These are phyloP conservation scores for Chlorella vulgaris DNA, from an alignment of 139 green algal genomes.

Conservation along the genomic window DNA sequence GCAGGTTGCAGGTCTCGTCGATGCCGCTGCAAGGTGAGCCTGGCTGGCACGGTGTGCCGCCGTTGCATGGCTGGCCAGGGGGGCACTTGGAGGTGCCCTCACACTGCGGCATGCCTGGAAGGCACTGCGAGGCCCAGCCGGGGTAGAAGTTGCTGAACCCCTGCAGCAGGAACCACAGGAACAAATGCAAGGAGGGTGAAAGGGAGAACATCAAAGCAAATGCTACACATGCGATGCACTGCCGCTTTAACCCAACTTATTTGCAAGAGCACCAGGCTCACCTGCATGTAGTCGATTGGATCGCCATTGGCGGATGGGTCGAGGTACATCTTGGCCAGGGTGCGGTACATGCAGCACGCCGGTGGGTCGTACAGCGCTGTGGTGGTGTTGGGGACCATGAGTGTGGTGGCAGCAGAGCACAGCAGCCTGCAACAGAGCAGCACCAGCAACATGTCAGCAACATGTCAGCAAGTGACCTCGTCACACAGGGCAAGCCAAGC, in stretches of 20 bases:
- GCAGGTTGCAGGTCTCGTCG: too few relatives aligned
- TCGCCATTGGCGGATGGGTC: neutral
- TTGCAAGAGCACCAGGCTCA: neutral
- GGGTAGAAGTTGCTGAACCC: neutral
- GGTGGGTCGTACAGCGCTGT: neutral
- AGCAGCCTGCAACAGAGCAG: neutral
- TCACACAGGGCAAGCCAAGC: neutral
- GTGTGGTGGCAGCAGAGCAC: neutral
- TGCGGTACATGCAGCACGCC: slow-evolving; percentile 1
- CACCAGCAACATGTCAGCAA: neutral
- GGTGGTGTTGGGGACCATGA: too few relatives aligned
- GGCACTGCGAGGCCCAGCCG: neutral
- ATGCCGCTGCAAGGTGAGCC: too few relatives aligned
- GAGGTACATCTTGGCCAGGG: neutral
- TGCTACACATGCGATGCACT: neutral
- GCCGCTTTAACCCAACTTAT: neutral
- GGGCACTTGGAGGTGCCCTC: too few relatives aligned
- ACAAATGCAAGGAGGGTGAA: neutral
- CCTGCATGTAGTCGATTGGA: neutral
- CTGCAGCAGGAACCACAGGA: neutral
- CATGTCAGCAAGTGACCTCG: too few relatives aligned
- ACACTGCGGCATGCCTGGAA: neutral
- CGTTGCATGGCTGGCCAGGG: neutral
- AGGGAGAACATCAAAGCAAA: neutral
- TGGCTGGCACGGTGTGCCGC: too few relatives aligned